Percentiles rank a stretch among this genome's conserved stretches.
These are phyloP conservation scores for Phallus indusiatus DNA, from an alignment of 768 basidiomycete genomes.

Conservation along the genomic window DNA sequence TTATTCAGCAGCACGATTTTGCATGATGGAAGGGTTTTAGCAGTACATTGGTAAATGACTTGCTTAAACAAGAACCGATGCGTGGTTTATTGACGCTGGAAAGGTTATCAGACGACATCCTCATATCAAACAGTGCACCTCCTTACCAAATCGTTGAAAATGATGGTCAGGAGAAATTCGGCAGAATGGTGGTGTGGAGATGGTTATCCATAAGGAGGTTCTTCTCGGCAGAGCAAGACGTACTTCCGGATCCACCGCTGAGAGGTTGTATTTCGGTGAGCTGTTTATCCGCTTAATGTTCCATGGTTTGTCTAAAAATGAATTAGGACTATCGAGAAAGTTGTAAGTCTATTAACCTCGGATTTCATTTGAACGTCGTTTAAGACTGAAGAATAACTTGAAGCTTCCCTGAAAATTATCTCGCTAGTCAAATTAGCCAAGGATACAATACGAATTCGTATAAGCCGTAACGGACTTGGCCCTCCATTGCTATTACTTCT, in stretches of 20 bases:
- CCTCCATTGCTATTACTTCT: conserved; percentile 48
- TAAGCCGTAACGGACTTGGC: conserved; percentile 34
- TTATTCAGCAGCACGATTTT: conserved; percentile 59
- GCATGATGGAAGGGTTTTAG: conserved; percentile 56
- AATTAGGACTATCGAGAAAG: conserved; percentile 68
- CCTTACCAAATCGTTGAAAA: conserved; percentile 16
- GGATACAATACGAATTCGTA: conserved; percentile 26
- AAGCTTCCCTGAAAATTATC: conserved; percentile 61
- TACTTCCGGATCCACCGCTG: conserved; percentile 26
- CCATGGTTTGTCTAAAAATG: neutral
- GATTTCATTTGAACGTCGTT: neutral
- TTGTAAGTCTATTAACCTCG: conserved; percentile 34
- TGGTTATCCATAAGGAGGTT: conserved; percentile 62
- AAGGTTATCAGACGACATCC: conserved; percentile 47
- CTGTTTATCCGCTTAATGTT: conserved; percentile 3
- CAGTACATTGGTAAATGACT: conserved; percentile 47
- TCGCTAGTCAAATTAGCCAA: conserved; percentile 36
- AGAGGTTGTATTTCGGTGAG: conserved; percentile 56
- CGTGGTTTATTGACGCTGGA: neutral
- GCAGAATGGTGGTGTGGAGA: conserved; percentile 51
- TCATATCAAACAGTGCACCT: conserved; percentile 23
- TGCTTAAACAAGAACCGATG: neutral
- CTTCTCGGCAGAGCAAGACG: conserved; percentile 37
- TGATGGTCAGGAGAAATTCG: conserved; percentile 25
- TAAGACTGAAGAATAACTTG: neutral